These are phyloP conservation scores for Fusarium sarcochroum DNA, from an alignment of 2,329 filamentous ascomycete species.

Conservation along the genomic window DNA sequence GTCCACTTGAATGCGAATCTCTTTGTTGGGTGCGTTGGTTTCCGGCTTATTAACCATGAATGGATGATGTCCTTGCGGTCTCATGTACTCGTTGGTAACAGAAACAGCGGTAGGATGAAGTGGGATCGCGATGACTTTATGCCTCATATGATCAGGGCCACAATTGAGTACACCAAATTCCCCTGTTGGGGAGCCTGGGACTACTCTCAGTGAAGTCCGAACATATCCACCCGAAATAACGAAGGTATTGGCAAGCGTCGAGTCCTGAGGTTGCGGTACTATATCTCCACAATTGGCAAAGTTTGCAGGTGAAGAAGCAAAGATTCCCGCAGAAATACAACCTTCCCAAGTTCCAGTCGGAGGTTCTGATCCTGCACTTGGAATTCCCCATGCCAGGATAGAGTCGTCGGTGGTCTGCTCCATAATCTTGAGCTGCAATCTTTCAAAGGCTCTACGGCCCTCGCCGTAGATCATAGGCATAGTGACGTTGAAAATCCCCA, in stretches of 20 bases:
- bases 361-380: fast-evolving
- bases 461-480: conserved; percentile 21
- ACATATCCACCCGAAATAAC: conserved; percentile 8
- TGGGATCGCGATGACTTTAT: neutral
- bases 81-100: neutral
- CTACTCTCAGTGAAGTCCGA: neutral
- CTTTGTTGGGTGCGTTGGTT: fast-evolving
- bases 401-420: conserved; percentile 15
- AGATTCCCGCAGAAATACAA: neutral
- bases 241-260: neutral
- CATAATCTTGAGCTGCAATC: conserved; percentile 12
- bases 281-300: neutral
- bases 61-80: neutral
- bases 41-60: fast-evolving
- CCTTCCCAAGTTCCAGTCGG: fast-evolving
- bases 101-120: neutral
- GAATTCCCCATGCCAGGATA: conserved; percentile 5
- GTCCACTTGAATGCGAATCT: neutral
- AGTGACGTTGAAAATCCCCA: conserved; percentile 2
- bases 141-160: neutral
- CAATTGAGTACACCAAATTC: neutral
- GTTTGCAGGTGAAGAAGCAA: conserved; percentile 4
- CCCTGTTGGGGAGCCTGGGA: neutral
- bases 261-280: neutral
- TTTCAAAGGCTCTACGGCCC: neutral